Conservation (phyloP, 257 asterid species). For the Solanum infundibuliforme region DNA sequence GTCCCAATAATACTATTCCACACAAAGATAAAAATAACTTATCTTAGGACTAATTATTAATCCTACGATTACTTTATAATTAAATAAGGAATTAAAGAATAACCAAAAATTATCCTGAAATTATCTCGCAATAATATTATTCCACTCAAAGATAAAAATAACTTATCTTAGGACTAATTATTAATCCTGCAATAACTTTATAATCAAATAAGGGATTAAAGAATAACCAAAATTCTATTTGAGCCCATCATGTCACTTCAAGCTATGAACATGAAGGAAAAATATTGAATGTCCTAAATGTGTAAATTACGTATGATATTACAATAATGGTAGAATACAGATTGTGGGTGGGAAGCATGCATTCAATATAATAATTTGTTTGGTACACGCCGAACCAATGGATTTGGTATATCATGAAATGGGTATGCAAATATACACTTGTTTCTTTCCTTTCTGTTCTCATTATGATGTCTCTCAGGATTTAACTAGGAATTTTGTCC, state of each 20-base stretch:
- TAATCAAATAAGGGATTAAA: no score
- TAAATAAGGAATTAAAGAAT: no score
- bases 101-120: no score
- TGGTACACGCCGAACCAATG: not conserved
- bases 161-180: no score
- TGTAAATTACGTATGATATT: not conserved
- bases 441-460: not conserved
- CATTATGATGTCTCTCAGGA: not conserved
- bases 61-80: no score
- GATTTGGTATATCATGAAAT: not conserved
- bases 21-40: no score
- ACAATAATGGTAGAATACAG: not conserved
- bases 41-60: no score
- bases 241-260: not conserved
- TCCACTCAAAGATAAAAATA: no score
- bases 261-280: not conserved
- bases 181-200: no score
- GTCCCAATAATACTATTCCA: no score
- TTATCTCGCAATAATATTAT: no score
- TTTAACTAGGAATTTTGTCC: not conserved
- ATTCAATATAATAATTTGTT: not conserved
- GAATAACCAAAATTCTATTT: not conserved
- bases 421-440: not conserved
- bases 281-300: not conserved
- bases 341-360: not conserved